These are phyloP conservation scores for Glebionis coronaria DNA, from an alignment of 129 eudicot genomes.

Conservation along the genomic window DNA sequence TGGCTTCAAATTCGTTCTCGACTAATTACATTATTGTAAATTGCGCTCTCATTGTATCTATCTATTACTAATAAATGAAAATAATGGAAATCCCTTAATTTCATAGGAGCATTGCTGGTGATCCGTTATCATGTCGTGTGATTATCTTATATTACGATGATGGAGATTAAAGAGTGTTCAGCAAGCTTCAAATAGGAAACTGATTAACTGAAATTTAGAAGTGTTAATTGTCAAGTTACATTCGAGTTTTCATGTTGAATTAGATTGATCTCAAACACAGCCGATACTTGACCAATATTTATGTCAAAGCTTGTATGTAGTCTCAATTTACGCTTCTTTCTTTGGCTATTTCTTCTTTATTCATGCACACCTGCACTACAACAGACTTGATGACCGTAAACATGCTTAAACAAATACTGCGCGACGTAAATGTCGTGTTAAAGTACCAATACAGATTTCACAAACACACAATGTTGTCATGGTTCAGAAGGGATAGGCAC, in stretches of 20 bases:
- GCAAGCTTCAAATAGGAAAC: no score
- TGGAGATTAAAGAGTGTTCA: no score
- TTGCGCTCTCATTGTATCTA: conserved; percentile 26
- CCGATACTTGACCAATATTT: background rate
- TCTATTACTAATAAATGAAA: conserved; percentile 26
- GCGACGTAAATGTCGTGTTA: no score
- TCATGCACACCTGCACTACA: no score
- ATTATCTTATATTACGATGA: background rate
- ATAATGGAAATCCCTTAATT: conserved; percentile 14
- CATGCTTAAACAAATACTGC: no score
- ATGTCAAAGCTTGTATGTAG: background rate
- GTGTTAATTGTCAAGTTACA: no score
- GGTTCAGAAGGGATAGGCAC: background rate
- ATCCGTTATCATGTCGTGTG: background rate
- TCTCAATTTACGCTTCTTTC: no score
- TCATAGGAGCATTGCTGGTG: background rate
- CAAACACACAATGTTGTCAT: no score
- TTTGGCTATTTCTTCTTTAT: no score
- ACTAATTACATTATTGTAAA: conserved; percentile 32
- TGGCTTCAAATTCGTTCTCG: conserved; percentile 25
- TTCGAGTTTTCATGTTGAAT: background rate
- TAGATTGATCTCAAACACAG: background rate
- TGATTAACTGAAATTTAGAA: no score
- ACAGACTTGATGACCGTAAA: no score
- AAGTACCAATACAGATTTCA: no score